Evolutionary conservation across 805 yeast genomes (phyloP).

Genomic region (Pichia occidentalis): DNA sequence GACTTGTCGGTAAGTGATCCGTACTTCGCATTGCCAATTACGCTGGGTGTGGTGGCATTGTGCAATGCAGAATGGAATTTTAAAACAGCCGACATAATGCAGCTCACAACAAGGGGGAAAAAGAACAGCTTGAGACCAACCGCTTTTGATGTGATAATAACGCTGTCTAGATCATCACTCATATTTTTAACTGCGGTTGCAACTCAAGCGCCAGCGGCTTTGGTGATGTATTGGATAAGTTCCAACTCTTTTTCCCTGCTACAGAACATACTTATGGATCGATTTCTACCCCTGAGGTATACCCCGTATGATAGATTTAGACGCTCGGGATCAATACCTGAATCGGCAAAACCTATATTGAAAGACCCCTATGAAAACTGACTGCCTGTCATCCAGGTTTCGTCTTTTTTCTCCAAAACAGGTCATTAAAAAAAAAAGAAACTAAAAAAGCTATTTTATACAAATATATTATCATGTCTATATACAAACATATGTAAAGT

Average conservation of each 20-base stretch:
- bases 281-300: slow-evolving; percentile 50
- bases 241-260: slow-evolving; percentile 70
- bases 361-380: slow-evolving; percentile 1
- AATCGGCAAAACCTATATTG: slow-evolving; percentile 9
- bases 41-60: slow-evolving; percentile 63
- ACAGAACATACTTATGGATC: slow-evolving; percentile 70
- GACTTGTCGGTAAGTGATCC: slow-evolving; percentile 60
- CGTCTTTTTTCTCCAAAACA: too few relatives aligned
- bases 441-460: not conserved
- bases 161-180: slow-evolving; percentile 65
- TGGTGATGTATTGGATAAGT: slow-evolving; percentile 84
- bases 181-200: slow-evolving; percentile 78
- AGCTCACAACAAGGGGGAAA: slow-evolving; percentile 34
- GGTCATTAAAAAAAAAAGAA: too few relatives aligned
- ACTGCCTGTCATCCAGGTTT: too few relatives aligned
- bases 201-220: slow-evolving; percentile 78
- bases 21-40: slow-evolving; percentile 56
- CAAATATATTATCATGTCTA: not conserved
- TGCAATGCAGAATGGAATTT: slow-evolving; percentile 81
- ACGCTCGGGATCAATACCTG: slow-evolving; percentile 10
- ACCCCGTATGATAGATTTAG: slow-evolving; percentile 35
- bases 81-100: slow-evolving; percentile 50
- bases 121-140: slow-evolving; percentile 46
- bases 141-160: slow-evolving; percentile 57
- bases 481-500: slow-evolving; percentile 5